Evolutionary conservation across 1,139 yeast species (phyloP), one percentile per base, ranked within the genome.

Genomic region (Ogataea hybrid): DNA sequence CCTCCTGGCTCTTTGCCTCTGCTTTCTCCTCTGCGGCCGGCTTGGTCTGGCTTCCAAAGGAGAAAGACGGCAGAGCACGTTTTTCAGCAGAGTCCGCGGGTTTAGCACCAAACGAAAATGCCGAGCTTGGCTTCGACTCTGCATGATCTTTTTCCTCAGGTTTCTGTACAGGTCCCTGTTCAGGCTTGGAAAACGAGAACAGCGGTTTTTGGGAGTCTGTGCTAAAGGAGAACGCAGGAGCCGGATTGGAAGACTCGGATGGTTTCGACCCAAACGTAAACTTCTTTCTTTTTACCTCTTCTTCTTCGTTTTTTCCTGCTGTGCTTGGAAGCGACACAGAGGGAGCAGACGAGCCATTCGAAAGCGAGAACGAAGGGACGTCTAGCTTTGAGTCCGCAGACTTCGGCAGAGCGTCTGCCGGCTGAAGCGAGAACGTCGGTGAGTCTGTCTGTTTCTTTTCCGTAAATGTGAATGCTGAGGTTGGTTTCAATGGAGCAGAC

Each of bases 351-450:
- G 18, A n/a, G 14, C 18, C 28, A 3, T 22, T 30, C 23, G 32
- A 45, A 39, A 49, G 50, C 6, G 51, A 41, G 30, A 48, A 43
- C 9, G 17, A 15, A 2, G 32, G 27, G 8, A 22, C 35, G 11
- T 32, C 35, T 8, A n/a, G 16, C 14, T 9, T 18, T 10, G 25
- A 21, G 23, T 12, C 18, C 28, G 35, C 11, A 17, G 21, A 32
- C 11, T 8, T 12, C 9, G 28, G 36, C 11, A 14, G 1, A 3
- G 23, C 17, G 25, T 29, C 30, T 18, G 34, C 25, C 32, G 49
- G 47, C 2, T 21, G 39, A 33, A 53, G 52, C 10, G 50, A 57
- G 15, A 43, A 34, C 9, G 53, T 43, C 10, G 58, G 58, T 14
- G 32, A 37, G 17, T 37, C 39, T 25, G 21, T 40, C 25, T 28